phyloP scores from a whole-genome alignment of 192 early-diverging fungal genomes.

The Coemansia umbellata region DNA sequence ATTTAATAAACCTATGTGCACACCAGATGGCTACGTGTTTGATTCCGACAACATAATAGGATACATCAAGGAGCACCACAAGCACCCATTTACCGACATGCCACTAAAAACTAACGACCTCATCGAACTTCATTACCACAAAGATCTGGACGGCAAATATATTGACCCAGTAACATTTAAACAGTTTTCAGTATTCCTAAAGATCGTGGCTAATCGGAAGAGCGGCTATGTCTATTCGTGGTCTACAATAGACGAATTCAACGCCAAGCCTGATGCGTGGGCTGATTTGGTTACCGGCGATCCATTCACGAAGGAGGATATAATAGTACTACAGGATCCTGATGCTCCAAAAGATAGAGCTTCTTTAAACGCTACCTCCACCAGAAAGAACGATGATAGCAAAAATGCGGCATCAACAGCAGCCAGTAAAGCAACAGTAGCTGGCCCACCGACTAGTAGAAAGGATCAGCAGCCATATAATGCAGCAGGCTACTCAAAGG shows the following conservation, averaged over 20 bases:
- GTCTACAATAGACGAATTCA: conserved; percentile 82
- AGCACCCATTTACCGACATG: conserved; percentile 81
- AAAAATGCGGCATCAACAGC: conserved; percentile 6
- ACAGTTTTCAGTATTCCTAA: conserved; percentile 75
- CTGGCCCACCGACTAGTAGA: conserved; percentile 34
- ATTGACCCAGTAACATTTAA: conserved; percentile 90
- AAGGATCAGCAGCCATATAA: conserved; percentile 61
- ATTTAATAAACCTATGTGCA: conserved; percentile 81
- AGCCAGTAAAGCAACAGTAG: background rate
- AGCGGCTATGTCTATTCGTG: conserved; percentile 87
- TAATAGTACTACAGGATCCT: conserved; percentile 81
- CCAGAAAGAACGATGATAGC: conserved; percentile 1
- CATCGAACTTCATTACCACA: conserved; percentile 74
- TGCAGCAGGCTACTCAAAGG: conserved; percentile 80
- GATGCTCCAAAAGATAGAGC: conserved; percentile 27
- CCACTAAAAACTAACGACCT: conserved; percentile 70
- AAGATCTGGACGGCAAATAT: conserved; percentile 76
- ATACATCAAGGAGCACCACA: conserved; percentile 75
- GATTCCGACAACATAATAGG: conserved; percentile 82
- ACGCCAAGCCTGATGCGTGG: conserved; percentile 82
- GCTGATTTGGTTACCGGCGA: conserved; percentile 82
- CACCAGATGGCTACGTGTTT: conserved; percentile 82
- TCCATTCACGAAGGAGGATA: conserved; percentile 80
- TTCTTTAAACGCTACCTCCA: conserved; percentile 11
- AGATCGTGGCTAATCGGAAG: conserved; percentile 81